Conservation (phyloP, 805 yeast species). For the Pichia exigua region DNA sequence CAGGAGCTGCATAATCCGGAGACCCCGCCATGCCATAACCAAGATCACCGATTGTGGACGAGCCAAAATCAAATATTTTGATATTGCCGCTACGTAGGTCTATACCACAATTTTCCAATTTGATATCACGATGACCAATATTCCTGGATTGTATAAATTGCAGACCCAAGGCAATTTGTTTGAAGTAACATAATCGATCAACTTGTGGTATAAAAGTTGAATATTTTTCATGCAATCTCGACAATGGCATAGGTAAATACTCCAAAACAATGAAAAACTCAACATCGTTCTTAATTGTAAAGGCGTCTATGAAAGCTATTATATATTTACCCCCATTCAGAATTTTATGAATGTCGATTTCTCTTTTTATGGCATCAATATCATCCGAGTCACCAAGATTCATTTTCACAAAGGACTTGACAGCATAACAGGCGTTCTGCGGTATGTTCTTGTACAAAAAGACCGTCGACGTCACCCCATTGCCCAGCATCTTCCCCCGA, state of each 20-base stretch:
- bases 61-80: constrained; percentile 47
- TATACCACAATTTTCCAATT: constrained; percentile 39
- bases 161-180: constrained; percentile 35
- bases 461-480: constrained; percentile 6
- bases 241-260: constrained; percentile 29
- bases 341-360: constrained; percentile 26
- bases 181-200: constrained; percentile 30
- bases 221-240: neutral
- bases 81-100: constrained; percentile 21
- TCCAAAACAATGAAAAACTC: constrained; percentile 26
- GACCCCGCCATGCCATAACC: constrained; percentile 43
- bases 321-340: constrained; percentile 29
- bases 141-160: constrained; percentile 29
- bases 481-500: neutral
- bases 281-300: constrained; percentile 16
- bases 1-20: constrained; percentile 40
- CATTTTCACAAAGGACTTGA: constrained; percentile 36
- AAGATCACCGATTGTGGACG: constrained; percentile 26
- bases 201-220: neutral
- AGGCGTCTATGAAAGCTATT: constrained; percentile 28
- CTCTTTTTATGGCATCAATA: constrained; percentile 30
- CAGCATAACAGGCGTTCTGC: constrained; percentile 25
- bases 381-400: constrained; percentile 36
- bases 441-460: neutral
- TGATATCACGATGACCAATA: constrained; percentile 44